Evolutionary conservation across 176 grass and related monocot genomes (phyloP).

Genomic region (Paspalum vaginatum): DNA sequence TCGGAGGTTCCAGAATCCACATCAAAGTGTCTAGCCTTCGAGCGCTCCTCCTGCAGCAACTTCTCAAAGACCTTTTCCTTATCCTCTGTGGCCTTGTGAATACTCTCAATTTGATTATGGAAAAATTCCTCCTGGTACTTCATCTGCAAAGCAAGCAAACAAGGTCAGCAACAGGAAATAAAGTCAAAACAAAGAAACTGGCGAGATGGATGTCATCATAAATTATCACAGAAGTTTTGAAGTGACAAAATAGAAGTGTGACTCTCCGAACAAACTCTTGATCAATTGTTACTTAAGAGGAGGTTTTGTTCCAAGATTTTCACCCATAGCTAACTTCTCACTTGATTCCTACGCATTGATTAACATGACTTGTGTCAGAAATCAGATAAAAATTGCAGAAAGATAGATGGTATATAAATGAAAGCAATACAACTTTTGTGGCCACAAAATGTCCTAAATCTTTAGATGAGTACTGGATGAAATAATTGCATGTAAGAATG

Average conservation of each 20-base stretch:
- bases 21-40: conserved; percentile 61
- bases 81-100: conserved; percentile 65
- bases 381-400: too few relatives aligned
- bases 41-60: conserved; percentile 61
- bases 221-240: not conserved
- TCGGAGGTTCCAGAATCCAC: conserved; percentile 51
- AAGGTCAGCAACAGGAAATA: conserved; percentile 7
- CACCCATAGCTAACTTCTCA: too few relatives aligned
- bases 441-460: too few relatives aligned
- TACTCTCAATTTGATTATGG: conserved; percentile 63
- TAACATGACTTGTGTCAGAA: too few relatives aligned
- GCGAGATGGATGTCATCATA: not conserved
- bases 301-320: too few relatives aligned
- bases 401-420: too few relatives aligned
- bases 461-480: too few relatives aligned
- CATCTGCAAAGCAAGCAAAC: conserved; percentile 63
- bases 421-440: too few relatives aligned
- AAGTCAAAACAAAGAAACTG: conserved; percentile 1
- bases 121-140: conserved; percentile 71
- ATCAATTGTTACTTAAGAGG: not conserved
- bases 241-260: not conserved
- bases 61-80: conserved; percentile 66
- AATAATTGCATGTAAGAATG: too few relatives aligned
- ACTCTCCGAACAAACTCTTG: not conserved
- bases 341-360: too few relatives aligned